phyloP scores from a whole-genome alignment of 1,284 basidiomycete genomes.

The Sporisorium graminicola region DNA sequence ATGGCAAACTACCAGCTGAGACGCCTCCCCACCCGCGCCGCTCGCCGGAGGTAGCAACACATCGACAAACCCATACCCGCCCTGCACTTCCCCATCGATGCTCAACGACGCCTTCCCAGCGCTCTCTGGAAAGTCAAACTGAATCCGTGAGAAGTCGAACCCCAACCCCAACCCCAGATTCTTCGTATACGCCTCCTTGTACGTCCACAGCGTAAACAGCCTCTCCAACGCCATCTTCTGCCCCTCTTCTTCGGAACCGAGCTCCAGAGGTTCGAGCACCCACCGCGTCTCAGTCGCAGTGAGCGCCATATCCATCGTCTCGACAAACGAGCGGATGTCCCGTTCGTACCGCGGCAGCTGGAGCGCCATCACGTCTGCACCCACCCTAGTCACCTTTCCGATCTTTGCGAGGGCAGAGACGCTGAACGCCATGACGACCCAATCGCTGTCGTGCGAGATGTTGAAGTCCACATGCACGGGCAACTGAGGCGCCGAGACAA shows the following conservation, averaged over 20 bases:
- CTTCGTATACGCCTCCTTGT: slow-evolving; percentile 68
- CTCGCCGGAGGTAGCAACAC: slow-evolving; percentile 26
- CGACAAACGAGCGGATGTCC: slow-evolving; percentile 39
- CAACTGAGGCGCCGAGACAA: slow-evolving; percentile 4
- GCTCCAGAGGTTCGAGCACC: slow-evolving; percentile 27
- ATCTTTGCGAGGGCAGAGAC: not conserved
- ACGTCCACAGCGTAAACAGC: slow-evolving; percentile 62
- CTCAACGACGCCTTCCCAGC: slow-evolving; percentile 1
- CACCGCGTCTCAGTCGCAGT: slow-evolving; percentile 50
- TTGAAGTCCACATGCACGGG: slow-evolving; percentile 55
- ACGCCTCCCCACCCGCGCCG: not conserved
- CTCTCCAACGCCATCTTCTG: slow-evolving; percentile 37
- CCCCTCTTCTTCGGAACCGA: not conserved
- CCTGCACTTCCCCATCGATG: slow-evolving; percentile 14
- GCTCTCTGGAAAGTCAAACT: slow-evolving; percentile 40
- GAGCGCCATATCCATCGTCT: slow-evolving; percentile 64
- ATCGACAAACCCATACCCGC: slow-evolving; percentile 39
- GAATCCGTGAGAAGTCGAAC: slow-evolving; percentile 59
- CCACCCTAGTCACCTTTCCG: slow-evolving; percentile 27
- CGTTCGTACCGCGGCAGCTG: slow-evolving; percentile 58
- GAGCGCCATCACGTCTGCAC: slow-evolving; percentile 65
- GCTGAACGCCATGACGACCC: slow-evolving; percentile 62
- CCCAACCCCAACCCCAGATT: slow-evolving; percentile 62
- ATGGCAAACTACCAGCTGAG: slow-evolving; percentile 19
- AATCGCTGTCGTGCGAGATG: slow-evolving; percentile 64